These are phyloP conservation scores for Heterobasidion parviporum DNA, from an alignment of 1,284 basidiomycete genomes.

Conservation along the genomic window DNA sequence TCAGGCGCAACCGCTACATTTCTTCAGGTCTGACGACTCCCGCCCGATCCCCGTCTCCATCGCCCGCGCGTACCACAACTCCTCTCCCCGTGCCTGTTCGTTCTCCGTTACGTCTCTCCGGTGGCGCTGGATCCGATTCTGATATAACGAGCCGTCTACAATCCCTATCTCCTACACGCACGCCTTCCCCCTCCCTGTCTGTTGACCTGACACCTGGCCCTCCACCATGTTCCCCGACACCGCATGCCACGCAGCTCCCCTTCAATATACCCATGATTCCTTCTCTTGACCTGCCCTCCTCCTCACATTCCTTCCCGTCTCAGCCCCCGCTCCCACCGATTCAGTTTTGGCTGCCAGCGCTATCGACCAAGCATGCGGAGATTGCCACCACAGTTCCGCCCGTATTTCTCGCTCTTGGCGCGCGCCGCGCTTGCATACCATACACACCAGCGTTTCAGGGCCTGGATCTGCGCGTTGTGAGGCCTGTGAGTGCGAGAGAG, in stretches of 20 bases:
- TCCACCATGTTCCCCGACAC: background rate
- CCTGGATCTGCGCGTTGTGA: slow-evolving; percentile 11
- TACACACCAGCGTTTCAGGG: slow-evolving; percentile 15
- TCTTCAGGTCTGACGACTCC: slow-evolving; percentile 2
- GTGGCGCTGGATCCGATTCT: background rate
- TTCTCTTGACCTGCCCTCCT: background rate
- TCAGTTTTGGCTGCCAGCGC: slow-evolving; percentile 13
- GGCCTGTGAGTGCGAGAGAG: slow-evolving; percentile 11
- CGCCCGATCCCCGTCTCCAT: background rate
- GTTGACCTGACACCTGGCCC: background rate
- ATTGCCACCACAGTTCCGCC: slow-evolving; percentile 4
- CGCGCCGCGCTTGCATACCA: slow-evolving; percentile 13
- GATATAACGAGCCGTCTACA: background rate
- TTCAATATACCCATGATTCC: slow-evolving; percentile 1
- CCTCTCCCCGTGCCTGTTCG: background rate
- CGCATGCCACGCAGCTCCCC: background rate
- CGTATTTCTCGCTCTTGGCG: slow-evolving; percentile 13
- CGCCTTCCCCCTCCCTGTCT: background rate
- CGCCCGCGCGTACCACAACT: background rate
- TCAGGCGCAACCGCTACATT: background rate
- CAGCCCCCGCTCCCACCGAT: slow-evolving; percentile 10
- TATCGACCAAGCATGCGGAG: background rate
- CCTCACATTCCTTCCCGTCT: background rate
- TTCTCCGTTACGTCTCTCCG: slow-evolving; percentile 1
- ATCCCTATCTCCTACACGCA: background rate